phyloP scores from a whole-genome alignment of 106 monocot genomes.

The Dendrobium catenatum region DNA sequence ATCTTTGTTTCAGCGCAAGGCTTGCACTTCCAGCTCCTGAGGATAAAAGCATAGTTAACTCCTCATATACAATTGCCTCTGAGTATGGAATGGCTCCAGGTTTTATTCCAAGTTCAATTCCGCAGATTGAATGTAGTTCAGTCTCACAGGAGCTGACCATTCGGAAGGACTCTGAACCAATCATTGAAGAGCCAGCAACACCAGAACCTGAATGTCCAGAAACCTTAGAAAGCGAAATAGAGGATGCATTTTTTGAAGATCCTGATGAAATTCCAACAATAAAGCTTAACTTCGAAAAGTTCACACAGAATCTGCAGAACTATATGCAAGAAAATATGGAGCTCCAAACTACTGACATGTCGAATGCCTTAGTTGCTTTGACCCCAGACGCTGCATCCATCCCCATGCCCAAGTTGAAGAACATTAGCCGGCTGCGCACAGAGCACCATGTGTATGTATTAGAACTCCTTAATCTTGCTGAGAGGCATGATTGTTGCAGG shows the following conservation, averaged over 20 bases:
- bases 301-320: conserved; percentile 51
- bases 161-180: conserved; percentile 31
- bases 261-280: conserved; percentile 67
- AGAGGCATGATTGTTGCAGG: background rate
- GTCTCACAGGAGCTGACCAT: background rate
- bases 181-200: conserved; percentile 55
- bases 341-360: conserved; percentile 37
- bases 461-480: background rate
- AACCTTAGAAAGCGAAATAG: conserved; percentile 40
- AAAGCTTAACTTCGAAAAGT: conserved; percentile 48
- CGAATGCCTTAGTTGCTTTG: conserved; percentile 52
- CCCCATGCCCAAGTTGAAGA: conserved; percentile 57
- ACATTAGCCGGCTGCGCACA: conserved; percentile 46
- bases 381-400: conserved; percentile 34
- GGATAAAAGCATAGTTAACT: conserved; percentile 12
- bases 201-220: conserved; percentile 48
- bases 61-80: background rate
- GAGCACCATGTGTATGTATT: conserved; percentile 65
- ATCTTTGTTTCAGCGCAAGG: conserved; percentile 15
- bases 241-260: conserved; percentile 60
- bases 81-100: background rate
- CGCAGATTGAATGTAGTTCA: conserved; percentile 6
- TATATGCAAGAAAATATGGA: conserved; percentile 41
- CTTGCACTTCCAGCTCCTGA: conserved; percentile 22
- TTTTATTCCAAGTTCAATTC: background rate